Conservation (phyloP, 176 grass and related monocot species). For the Otatea glauca region DNA sequence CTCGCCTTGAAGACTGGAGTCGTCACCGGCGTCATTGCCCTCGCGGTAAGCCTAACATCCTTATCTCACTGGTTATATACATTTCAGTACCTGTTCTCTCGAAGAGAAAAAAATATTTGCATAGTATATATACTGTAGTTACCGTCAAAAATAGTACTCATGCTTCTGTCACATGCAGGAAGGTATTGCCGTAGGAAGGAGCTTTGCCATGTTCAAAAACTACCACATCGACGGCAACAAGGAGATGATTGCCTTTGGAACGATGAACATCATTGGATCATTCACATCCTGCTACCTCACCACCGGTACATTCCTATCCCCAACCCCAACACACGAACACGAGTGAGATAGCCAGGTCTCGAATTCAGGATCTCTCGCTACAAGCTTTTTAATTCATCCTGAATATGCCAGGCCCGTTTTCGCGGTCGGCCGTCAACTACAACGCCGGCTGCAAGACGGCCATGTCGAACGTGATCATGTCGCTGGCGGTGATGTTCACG, state of each 20-base stretch:
- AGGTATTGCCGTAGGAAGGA: conserved; percentile 93
- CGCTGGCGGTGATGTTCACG: conserved; percentile 82
- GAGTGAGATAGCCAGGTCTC: not conserved
- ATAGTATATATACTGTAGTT: not conserved
- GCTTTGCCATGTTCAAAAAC: conserved; percentile 97
- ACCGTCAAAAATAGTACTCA: not conserved
- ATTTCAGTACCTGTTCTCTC: not conserved
- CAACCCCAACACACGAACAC: not conserved
- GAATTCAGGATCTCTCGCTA: not conserved
- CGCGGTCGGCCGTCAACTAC: conserved; percentile 88
- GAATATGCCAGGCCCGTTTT: conserved; percentile 63
- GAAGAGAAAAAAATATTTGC: not conserved
- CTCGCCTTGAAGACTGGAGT: conserved; percentile 85
- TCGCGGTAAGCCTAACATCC: conserved; percentile 63
- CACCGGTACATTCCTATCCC: conserved; percentile 48
- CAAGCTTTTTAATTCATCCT: not conserved
- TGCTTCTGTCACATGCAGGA: conserved; percentile 57
- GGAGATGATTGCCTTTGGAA: conserved; percentile 93
- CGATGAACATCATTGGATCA: conserved; percentile 90
- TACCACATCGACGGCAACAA: conserved; percentile 99
- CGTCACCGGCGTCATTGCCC: conserved; percentile 82
- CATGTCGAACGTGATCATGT: conserved; percentile 94
- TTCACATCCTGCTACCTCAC: conserved; percentile 96
- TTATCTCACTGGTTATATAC: not conserved
- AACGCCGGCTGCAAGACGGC: conserved; percentile 97